Evolutionary conservation across 768 basidiomycete species (phyloP).

Genomic region (Russula foetens): DNA sequence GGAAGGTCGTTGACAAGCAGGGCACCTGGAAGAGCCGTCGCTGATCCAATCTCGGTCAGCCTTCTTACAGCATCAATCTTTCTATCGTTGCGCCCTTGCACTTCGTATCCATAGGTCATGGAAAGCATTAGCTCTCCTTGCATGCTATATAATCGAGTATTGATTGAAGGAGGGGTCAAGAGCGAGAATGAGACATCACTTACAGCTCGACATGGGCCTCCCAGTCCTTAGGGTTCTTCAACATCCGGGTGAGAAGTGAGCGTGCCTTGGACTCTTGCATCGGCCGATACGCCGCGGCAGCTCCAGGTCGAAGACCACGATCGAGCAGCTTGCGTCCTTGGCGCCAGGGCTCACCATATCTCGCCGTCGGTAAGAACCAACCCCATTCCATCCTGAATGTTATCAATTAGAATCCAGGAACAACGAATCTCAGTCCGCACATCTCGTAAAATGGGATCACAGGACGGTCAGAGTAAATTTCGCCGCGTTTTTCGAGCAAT

Average conservation of each 20-base stretch:
- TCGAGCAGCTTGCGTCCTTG: background rate
- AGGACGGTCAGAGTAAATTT: conserved; percentile 22
- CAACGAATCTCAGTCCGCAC: background rate
- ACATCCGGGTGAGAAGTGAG: background rate
- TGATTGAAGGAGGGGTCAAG: background rate
- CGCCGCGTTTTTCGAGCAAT: conserved; percentile 45
- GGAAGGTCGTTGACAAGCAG: background rate
- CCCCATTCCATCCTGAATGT: background rate
- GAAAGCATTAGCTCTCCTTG: background rate
- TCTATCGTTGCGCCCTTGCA: background rate
- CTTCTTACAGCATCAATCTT: background rate
- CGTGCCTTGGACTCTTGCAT: background rate
- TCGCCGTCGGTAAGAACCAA: background rate
- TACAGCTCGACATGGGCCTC: conserved; percentile 5
- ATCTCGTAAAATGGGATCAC: background rate
- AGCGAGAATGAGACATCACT: background rate
- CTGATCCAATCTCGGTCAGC: background rate
- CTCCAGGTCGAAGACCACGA: background rate
- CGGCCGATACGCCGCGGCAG: background rate
- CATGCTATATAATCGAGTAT: conserved; percentile 10
- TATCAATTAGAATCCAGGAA: background rate
- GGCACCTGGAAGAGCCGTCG: background rate
- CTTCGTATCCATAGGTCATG: background rate
- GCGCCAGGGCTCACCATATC: background rate
- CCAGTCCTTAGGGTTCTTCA: background rate